A percentile compares a stretch with the other conserved stretches of the same genome.
Conservation (phyloP, 495 filamentous ascomycete genomes). For the Hypoxylon fragiforme region DNA sequence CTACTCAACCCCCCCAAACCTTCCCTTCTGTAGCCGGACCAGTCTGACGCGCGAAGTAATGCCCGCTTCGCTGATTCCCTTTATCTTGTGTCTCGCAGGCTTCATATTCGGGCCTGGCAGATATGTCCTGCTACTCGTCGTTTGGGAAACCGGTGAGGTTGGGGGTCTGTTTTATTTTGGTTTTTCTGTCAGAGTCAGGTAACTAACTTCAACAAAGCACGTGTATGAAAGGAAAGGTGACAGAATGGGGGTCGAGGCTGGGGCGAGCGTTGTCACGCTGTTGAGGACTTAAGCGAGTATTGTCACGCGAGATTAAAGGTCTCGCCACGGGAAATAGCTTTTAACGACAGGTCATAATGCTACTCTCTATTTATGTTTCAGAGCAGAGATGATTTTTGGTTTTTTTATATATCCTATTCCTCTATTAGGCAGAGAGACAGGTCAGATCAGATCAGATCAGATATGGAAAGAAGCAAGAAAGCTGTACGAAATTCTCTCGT, state of each 20-base stretch:
- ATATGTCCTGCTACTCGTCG: background rate
- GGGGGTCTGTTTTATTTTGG: background rate
- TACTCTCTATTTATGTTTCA: slow-evolving; percentile 17
- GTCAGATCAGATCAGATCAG: no score
- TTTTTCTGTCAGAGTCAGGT: background rate
- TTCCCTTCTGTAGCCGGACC: no score
- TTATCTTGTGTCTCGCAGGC: background rate
- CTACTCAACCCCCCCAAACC: no score
- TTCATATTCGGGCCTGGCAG: background rate
- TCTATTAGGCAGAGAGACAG: no score
- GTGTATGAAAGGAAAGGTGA: slow-evolving; percentile 1
- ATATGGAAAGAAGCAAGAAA: no score
- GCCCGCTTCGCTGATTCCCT: background rate
- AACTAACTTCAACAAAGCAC: background rate
- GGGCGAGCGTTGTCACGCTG: slow-evolving; percentile 4
- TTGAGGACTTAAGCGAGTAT: slow-evolving; percentile 1
- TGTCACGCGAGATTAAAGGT: slow-evolving; percentile 3
- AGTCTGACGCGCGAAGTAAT: background rate
- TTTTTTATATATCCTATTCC: no score
- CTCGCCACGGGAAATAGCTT: slow-evolving; percentile 7
- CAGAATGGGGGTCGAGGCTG: background rate
- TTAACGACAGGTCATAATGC: slow-evolving; percentile 21
- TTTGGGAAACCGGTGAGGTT: background rate
- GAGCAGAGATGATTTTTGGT: no score
- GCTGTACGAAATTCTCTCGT: slow-evolving; percentile 12